Evolutionary conservation across 2,329 filamentous ascomycete genomes (phyloP).

Genomic region (Aspergillus pseudoterreus): DNA sequence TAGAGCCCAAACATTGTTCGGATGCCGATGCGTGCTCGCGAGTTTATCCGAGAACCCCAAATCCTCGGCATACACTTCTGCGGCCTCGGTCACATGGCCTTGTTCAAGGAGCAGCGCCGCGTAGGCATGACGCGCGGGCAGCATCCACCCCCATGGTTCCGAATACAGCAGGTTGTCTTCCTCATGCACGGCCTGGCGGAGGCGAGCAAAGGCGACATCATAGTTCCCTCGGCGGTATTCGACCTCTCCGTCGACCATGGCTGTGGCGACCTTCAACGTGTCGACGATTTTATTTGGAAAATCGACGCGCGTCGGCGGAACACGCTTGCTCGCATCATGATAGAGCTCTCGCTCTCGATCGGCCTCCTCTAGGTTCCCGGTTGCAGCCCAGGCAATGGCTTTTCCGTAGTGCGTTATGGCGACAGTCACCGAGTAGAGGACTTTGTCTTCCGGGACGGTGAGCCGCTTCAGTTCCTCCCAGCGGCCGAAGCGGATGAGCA

Average conservation of each 20-base stretch:
- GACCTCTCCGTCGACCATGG: constrained; percentile 68
- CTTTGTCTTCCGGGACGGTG: constrained; percentile 51
- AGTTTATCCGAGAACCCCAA: constrained; percentile 28
- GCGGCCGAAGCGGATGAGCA: constrained; percentile 65
- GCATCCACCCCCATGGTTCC: constrained; percentile 75
- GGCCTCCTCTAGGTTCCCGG: constrained; percentile 53
- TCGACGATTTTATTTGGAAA: constrained; percentile 54
- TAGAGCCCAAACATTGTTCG: constrained; percentile 71
- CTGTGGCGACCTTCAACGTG: constrained; percentile 58
- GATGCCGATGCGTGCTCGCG: constrained; percentile 42
- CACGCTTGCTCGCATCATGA: constrained; percentile 45
- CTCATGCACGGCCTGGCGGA: constrained; percentile 54
- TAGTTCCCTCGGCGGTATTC: constrained; percentile 61
- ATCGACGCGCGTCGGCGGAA: constrained; percentile 62
- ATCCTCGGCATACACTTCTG: constrained; percentile 56
- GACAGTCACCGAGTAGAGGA: constrained; percentile 64
- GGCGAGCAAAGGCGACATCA: constrained; percentile 53
- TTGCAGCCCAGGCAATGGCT: constrained; percentile 63
- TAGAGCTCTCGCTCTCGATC: constrained; percentile 52
- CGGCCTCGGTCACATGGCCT: constrained; percentile 51
- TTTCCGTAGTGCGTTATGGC: constrained; percentile 65
- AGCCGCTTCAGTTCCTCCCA: constrained; percentile 64
- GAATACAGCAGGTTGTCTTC: constrained; percentile 64
- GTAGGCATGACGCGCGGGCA: constrained; percentile 65
- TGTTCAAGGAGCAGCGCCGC: constrained; percentile 66